These are phyloP conservation scores for Phytophthora sp. DNA, from an alignment of 352 stramenopile genomes.

Conservation along the genomic window DNA sequence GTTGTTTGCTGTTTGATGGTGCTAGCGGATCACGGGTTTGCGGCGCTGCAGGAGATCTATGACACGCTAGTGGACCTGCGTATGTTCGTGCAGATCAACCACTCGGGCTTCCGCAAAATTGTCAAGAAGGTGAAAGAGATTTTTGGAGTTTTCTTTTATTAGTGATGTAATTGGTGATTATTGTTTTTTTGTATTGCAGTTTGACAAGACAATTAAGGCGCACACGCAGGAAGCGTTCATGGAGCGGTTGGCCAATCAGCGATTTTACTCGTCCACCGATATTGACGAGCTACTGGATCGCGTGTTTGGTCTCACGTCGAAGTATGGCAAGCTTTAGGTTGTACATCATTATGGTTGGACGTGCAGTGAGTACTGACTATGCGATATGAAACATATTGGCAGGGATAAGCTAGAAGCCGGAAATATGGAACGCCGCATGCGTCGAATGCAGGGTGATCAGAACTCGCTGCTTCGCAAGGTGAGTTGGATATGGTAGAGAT, in stretches of 20 bases:
- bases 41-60: constrained; percentile 89
- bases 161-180: neutral
- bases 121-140: constrained; percentile 84
- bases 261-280: constrained; percentile 84
- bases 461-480: constrained; percentile 86
- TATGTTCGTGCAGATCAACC: constrained; percentile 93
- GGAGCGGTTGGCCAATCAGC: constrained; percentile 74
- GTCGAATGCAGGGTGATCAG: constrained; percentile 84
- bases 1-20: constrained; percentile 18
- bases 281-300: constrained; percentile 81
- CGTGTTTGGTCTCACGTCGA: constrained; percentile 82
- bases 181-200: constrained; percentile 47
- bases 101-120: constrained; percentile 93
- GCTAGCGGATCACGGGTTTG: constrained; percentile 72
- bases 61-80: constrained; percentile 89
- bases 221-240: constrained; percentile 79
- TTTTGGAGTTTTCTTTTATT: neutral
- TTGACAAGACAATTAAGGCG: constrained; percentile 90
- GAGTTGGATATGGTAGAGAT: constrained; percentile 21
- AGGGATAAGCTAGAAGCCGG: constrained; percentile 87
- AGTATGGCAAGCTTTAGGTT: constrained; percentile 52
- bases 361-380: constrained; percentile 9
- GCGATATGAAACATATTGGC: neutral
- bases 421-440: constrained; percentile 88
- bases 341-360: constrained; percentile 1